Conservation (phyloP, 371 early-diverging fungal species). For the Rhizopus delemar region DNA sequence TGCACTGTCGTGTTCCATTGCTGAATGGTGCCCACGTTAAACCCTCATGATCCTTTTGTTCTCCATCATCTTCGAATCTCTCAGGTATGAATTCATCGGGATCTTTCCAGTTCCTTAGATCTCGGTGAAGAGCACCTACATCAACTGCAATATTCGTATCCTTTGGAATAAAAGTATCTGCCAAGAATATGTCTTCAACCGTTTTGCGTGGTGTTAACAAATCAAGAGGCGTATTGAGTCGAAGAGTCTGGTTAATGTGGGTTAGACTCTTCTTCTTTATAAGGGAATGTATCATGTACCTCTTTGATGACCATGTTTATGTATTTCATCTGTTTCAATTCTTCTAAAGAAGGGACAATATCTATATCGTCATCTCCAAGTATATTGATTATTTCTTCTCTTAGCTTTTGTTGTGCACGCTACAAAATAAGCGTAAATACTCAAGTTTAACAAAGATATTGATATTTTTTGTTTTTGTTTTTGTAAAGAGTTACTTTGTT, state of each 20-base stretch:
- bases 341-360: conserved; percentile 44
- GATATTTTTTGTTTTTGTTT: conserved; percentile 27
- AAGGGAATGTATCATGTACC: conserved; percentile 1
- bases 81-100: conserved; percentile 28
- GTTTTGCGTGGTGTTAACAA: conserved; percentile 24
- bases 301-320: conserved; percentile 44
- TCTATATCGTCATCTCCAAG: conserved; percentile 49
- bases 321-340: conserved; percentile 44
- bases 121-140: conserved; percentile 34
- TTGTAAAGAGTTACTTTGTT: conserved; percentile 26
- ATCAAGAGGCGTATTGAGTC: conserved; percentile 39
- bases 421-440: conserved; percentile 17
- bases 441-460: not conserved
- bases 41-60: conserved; percentile 8
- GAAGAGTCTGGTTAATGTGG: conserved; percentile 39
- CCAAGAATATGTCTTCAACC: conserved; percentile 26
- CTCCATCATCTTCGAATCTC: conserved; percentile 17
- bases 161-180: conserved; percentile 44
- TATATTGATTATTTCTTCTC: conserved; percentile 49
- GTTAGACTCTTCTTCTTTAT: not conserved
- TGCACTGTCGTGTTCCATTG: conserved; percentile 33
- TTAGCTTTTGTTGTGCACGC: conserved; percentile 51
- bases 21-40: conserved; percentile 34
- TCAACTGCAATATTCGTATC: conserved; percentile 38
- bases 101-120: conserved; percentile 23